A percentile compares a stretch with the other conserved stretches of the same genome.
Conservation (phyloP, 495 filamentous ascomycete species). For the Hypoxylon perforatum region DNA sequence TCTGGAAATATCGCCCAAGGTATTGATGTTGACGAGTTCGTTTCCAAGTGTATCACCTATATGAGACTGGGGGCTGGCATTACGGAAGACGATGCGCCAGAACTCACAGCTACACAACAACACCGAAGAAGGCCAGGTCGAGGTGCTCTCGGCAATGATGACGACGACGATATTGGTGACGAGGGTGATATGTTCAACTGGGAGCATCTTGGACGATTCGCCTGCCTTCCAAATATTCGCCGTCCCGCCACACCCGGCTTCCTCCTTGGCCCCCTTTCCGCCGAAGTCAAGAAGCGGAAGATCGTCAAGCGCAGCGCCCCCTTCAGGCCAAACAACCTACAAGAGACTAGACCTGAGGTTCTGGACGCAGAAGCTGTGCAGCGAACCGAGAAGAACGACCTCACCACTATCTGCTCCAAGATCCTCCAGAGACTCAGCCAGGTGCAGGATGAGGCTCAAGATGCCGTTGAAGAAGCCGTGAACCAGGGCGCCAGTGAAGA, state of each 20-base stretch:
- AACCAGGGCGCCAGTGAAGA: conserved; percentile 41
- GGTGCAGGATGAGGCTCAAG: conserved; percentile 54
- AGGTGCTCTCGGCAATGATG: conserved; percentile 44
- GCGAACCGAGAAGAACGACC: conserved; percentile 75
- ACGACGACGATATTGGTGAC: conserved; percentile 68
- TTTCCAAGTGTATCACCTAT: conserved; percentile 87
- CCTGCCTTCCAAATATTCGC: conserved; percentile 75
- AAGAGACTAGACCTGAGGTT: conserved; percentile 78
- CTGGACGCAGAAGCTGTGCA: conserved; percentile 76
- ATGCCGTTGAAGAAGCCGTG: conserved; percentile 52
- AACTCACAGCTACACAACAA: conserved; percentile 60
- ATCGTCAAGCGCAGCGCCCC: conserved; percentile 71
- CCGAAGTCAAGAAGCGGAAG: conserved; percentile 83
- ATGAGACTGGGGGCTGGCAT: conserved; percentile 74
- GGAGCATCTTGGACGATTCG: conserved; percentile 81
- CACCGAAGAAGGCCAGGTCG: conserved; percentile 49
- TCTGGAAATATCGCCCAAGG: conserved; percentile 75
- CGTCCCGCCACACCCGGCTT: conserved; percentile 85
- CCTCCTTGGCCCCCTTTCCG: conserved; percentile 87
- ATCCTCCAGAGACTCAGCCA: conserved; percentile 63
- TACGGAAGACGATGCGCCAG: conserved; percentile 52
- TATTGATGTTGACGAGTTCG: conserved; percentile 92
- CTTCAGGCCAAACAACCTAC: conserved; percentile 70
- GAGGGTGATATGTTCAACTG: conserved; percentile 87
- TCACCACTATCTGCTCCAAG: conserved; percentile 74